Percentiles rank a stretch among this genome's conserved stretches.
Evolutionary conservation across 169 alveolate species (phyloP).

Genomic region (Fabrea salina): DNA sequence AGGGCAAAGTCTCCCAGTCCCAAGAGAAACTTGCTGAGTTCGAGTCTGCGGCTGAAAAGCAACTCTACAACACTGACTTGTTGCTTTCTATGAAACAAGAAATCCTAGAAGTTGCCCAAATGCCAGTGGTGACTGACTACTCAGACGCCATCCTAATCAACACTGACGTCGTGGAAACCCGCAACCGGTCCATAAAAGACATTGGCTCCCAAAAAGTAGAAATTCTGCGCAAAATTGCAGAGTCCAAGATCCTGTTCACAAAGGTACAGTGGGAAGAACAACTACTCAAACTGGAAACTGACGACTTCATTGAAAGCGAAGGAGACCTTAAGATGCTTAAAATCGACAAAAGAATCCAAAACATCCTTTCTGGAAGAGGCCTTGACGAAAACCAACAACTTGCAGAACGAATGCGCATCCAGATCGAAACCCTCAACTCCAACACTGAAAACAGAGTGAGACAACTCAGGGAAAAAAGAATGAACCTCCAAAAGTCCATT

Average conservation of each 20-base stretch:
- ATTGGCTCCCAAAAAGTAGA: conserved; percentile 77
- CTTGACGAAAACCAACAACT: conserved; percentile 61
- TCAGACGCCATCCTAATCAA: conserved; percentile 83
- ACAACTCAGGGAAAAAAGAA: conserved; percentile 69
- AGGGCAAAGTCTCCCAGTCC: background rate
- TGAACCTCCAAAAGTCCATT: conserved; percentile 72
- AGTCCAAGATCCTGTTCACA: conserved; percentile 50
- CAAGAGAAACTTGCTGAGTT: conserved; percentile 33
- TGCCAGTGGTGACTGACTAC: conserved; percentile 81
- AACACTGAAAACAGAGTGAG: conserved; percentile 75
- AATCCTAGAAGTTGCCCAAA: conserved; percentile 78
- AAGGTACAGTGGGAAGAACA: conserved; percentile 58
- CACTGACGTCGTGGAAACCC: conserved; percentile 76
- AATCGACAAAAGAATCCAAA: conserved; percentile 66
- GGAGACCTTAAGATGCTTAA: conserved; percentile 42
- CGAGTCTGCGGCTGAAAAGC: conserved; percentile 55
- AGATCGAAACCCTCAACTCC: conserved; percentile 69
- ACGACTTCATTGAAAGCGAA: conserved; percentile 55
- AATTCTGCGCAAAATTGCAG: conserved; percentile 62
- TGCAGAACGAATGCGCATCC: conserved; percentile 60
- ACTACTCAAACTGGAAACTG: conserved; percentile 50
- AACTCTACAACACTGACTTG: conserved; percentile 72
- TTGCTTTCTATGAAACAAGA: conserved; percentile 80
- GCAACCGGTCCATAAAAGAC: conserved; percentile 74
- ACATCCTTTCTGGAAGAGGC: conserved; percentile 55